Evolutionary conservation across 2,329 filamentous ascomycete species (phyloP), one percentile per base, ranked within the genome.

Genomic region (Penicillium sp.): DNA sequence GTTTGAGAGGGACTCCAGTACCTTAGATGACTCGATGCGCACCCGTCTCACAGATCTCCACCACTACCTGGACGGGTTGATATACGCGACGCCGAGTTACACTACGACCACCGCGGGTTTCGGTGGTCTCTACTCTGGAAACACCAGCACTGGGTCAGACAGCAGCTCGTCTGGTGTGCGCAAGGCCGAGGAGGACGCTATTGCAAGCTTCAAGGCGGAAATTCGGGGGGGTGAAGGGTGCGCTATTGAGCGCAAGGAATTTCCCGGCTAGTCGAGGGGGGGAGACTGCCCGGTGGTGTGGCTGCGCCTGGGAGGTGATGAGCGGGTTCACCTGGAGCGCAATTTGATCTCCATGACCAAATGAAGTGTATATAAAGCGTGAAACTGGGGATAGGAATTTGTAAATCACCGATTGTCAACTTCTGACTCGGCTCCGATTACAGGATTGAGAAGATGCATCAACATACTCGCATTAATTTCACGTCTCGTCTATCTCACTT

Each of bases 151-250:
- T 37, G 57, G 58, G 16, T 43, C 55, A 8, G 51, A 53, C 54
- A 48, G 49, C 33, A 60, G 30, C 14, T 59, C 71, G 33, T 63
- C 67, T 4, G 73, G 72, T 4, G 66, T 73, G n/a, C 75, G 73
- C 30, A 78, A 77, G 65, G 77, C 74, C 25, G 81, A 83, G 66
- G 81, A 84, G 28, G 85, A 87, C 68, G 84, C 83, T n/a, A 82
- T 87, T 58, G 79, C 84, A 14, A 78, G 80, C 38, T 76, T 89
- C 64, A 85, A 84, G 72, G 79, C 80, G 45, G 86, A 89, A 66
- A 88, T 89, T 55, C 76, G 85, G 58, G 81, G 81, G 84, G 37
- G 83, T 89, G 22, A 89, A 89, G 73, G 87, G 86, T 13, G 85
- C 86, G 2, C 77, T 89, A 58, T 71, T 89, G 63, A 87, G 85